A percentile compares a stretch with the other conserved stretches of the same genome.
These are phyloP conservation scores for Cutaneotrichosporon mucoides DNA, from an alignment of 1,284 basidiomycete species.

Conservation along the genomic window DNA sequence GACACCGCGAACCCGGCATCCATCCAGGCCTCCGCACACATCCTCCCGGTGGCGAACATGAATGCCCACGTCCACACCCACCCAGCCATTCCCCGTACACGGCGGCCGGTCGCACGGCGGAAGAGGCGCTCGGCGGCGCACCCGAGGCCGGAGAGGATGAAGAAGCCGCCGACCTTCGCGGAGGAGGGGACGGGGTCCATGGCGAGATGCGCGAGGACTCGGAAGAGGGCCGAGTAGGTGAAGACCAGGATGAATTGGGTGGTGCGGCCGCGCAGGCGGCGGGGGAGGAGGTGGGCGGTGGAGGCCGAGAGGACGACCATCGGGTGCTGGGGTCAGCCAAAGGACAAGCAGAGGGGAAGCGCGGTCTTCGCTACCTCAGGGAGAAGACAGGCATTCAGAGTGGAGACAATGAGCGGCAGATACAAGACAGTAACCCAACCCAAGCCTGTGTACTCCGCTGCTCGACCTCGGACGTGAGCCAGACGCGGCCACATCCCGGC, in stretches of 20 bases:
- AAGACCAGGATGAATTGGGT: constrained; percentile 34
- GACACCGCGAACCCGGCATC: constrained; percentile 12
- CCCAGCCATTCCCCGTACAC: constrained; percentile 34
- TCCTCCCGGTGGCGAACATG: constrained; percentile 22
- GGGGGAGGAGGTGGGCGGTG: constrained; percentile 2
- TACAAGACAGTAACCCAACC: no score
- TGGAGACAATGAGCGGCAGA: no score
- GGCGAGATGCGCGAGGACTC: constrained; percentile 34
- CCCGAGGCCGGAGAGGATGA: constrained; percentile 34
- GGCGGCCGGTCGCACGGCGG: constrained; percentile 30
- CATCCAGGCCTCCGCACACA: constrained; percentile 29
- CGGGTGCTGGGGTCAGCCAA: background rate
- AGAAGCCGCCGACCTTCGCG: constrained; percentile 25
- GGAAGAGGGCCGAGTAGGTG: constrained; percentile 34
- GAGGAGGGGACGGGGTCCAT: constrained; percentile 35
- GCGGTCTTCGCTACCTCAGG: no score
- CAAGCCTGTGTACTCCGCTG: no score
- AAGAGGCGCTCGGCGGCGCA: constrained; percentile 35
- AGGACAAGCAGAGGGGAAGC: no score
- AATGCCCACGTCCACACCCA: constrained; percentile 37
- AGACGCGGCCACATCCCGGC: no score
- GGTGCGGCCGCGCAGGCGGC: constrained; percentile 13
- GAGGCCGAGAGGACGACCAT: background rate
- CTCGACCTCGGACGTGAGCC: no score
- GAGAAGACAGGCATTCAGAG: no score